phyloP scores from a whole-genome alignment of 257 asterid species.

The Anisodus acutangulus region DNA sequence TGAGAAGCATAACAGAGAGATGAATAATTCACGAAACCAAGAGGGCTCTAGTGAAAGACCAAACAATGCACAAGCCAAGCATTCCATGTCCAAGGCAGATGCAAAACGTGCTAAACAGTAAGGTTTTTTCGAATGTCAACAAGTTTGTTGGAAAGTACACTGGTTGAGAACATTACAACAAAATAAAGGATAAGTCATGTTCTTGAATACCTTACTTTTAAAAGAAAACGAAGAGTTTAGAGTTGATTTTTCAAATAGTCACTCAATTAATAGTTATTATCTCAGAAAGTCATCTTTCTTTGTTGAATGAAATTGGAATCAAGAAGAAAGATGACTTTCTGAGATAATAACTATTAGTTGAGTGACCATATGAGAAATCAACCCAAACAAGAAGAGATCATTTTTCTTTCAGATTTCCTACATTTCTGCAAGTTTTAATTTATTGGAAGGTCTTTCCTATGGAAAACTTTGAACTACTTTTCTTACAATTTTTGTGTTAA shows the following conservation, averaged over 20 bases:
- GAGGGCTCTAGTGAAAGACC: slow-evolving; percentile 52
- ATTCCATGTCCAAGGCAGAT: slow-evolving; percentile 59
- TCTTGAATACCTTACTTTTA: neutral
- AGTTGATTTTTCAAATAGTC: too few relatives aligned
- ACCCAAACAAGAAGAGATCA: too few relatives aligned
- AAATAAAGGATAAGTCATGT: neutral
- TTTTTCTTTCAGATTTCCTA: neutral
- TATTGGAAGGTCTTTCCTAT: neutral
- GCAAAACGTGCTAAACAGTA: slow-evolving; percentile 80
- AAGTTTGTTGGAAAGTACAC: neutral
- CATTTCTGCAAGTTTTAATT: neutral
- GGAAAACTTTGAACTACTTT: neutral
- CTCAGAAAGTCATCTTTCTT: too few relatives aligned
- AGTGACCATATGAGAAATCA: too few relatives aligned
- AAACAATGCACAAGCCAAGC: slow-evolving; percentile 47
- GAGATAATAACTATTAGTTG: too few relatives aligned
- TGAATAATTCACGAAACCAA: slow-evolving; percentile 38
- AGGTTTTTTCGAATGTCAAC: slow-evolving; percentile 15
- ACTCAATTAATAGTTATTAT: too few relatives aligned
- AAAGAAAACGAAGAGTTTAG: neutral
- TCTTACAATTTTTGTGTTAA: neutral
- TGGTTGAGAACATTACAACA: neutral
- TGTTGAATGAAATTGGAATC: too few relatives aligned
- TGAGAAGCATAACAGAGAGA: slow-evolving; percentile 46
- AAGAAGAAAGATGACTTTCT: too few relatives aligned